Evolutionary conservation across 2,329 filamentous ascomycete genomes (phyloP).

Genomic region (Ophiosphaerella narmari): DNA sequence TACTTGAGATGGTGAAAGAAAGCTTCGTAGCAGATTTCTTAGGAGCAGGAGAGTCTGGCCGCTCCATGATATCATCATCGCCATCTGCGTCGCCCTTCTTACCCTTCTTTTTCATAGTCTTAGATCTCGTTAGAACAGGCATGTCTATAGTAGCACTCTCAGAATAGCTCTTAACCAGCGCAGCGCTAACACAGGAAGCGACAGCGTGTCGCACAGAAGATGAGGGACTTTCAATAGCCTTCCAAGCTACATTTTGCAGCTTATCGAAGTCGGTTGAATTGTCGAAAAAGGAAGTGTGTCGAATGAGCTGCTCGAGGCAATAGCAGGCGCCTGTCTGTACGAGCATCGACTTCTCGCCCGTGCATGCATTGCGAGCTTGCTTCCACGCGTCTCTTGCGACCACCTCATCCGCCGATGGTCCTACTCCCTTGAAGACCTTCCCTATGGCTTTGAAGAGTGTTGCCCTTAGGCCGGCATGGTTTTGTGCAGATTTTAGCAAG

Average conservation of each 20-base stretch:
- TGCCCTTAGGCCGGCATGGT: constrained; percentile 79
- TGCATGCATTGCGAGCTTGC: constrained; percentile 75
- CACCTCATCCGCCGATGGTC: constrained; percentile 77
- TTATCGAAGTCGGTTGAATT: constrained; percentile 91
- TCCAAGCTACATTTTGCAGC: constrained; percentile 80
- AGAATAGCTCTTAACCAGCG: constrained; percentile 80
- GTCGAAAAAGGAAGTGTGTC: constrained; percentile 78
- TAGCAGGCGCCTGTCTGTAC: constrained; percentile 79
- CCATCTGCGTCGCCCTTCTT: constrained; percentile 69
- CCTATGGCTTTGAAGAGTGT: constrained; percentile 75
- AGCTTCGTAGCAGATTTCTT: constrained; percentile 74
- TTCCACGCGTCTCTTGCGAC: constrained; percentile 94
- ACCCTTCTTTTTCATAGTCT: constrained; percentile 72
- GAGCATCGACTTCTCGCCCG: constrained; percentile 79
- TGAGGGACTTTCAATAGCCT: constrained; percentile 79
- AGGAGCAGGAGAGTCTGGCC: constrained; percentile 75
- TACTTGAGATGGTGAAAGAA: constrained; percentile 74
- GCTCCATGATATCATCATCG: constrained; percentile 70
- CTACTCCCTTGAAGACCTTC: constrained; percentile 77
- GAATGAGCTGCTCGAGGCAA: constrained; percentile 75
- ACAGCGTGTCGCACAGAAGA: constrained; percentile 80
- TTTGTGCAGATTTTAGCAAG: constrained; percentile 76
- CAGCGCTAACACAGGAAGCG: constrained; percentile 80
- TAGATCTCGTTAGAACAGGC: constrained; percentile 57
- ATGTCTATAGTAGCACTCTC: constrained; percentile 54